Base-by-base conservation (phyloP, 2,329 filamentous ascomycete genomes). In the Arthroderma sp. region DNA sequence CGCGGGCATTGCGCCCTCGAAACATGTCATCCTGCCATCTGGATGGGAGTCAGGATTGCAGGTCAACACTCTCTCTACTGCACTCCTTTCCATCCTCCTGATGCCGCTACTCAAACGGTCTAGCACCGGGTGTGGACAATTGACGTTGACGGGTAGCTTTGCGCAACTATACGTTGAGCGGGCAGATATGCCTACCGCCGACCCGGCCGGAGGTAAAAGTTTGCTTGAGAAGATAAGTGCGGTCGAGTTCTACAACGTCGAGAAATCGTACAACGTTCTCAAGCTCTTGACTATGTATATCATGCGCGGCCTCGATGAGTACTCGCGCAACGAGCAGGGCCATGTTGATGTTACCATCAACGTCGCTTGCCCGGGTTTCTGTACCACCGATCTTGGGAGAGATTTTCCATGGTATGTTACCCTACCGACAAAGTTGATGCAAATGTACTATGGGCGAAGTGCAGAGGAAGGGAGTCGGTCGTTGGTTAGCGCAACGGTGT, bases 51-150 rank as follows among this genome's bases (percentile, higher is more conserved):
- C 75, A 56, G 77, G 73, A 1, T 61, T 84, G 9, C 80, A 84
- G 64, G 77, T 82, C 61, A 83, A 84, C 63, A 72, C 76, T 1
- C 67, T 84, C 1, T 80, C 79, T 1, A 84, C 79, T 0, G 72
- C 75, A 5, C 70, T 83, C 0, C 67, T 85, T 5, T 78, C 73
- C 0, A 61, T 82, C 2, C 65, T 82, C 1, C 70, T 85, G 9
- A 67, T 80, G 1, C 77, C 76, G 0, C 74, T 76, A 55, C 63
- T 80, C 11, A 66, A 67, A 23, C 65, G 63, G 5, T 71, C 70
- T 47, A 69, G 71, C 17, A 63, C 66, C 3, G n/a, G n/a, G n/a
- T n/a, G n/a, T n/a, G n/a, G n/a, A n/a, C n/a, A n/a, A n/a, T n/a
- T n/a, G n/a, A 54, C 55, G 1, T 61, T 65, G 2, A 62, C 65